Conservation (phyloP, 768 basidiomycete species). For the Collybiopsis confluens region DNA sequence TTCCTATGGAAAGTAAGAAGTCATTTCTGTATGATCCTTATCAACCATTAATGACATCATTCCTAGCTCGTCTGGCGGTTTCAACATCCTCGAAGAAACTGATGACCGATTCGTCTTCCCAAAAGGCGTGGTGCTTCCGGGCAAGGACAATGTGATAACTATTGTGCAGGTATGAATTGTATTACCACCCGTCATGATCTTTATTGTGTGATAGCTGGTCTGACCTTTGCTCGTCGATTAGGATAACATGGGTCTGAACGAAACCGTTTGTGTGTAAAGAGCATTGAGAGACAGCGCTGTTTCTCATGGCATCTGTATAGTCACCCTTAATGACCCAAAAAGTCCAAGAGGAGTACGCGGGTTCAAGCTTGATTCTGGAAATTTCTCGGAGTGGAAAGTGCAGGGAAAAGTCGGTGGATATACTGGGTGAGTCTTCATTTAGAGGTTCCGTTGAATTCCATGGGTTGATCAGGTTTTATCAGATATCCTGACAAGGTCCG, state of each 20-base stretch:
- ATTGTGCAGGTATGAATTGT: conserved; percentile 68
- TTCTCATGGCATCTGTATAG: conserved; percentile 18
- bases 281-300: conserved; percentile 1
- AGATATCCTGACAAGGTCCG: conserved; percentile 46
- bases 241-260: conserved; percentile 81
- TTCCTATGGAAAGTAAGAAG: conserved; percentile 47
- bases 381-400: conserved; percentile 50
- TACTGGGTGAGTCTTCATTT: conserved; percentile 23
- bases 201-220: no score
- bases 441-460: background rate
- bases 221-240: conserved; percentile 20
- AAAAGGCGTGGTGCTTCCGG: conserved; percentile 40
- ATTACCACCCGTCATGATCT: no score
- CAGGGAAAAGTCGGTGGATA: conserved; percentile 48
- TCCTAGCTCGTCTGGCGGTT: conserved; percentile 63
- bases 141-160: conserved; percentile 70
- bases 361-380: conserved; percentile 61
- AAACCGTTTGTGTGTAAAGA: conserved; percentile 39
- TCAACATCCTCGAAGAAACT: conserved; percentile 55
- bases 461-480: no score
- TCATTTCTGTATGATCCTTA: background rate
- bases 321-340: conserved; percentile 50
- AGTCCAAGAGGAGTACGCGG: conserved; percentile 80
- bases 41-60: background rate
- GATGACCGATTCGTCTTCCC: conserved; percentile 68